These are phyloP conservation scores for Soucietia sequanensis DNA, from an alignment of 805 yeast genomes.

Conservation along the genomic window DNA sequence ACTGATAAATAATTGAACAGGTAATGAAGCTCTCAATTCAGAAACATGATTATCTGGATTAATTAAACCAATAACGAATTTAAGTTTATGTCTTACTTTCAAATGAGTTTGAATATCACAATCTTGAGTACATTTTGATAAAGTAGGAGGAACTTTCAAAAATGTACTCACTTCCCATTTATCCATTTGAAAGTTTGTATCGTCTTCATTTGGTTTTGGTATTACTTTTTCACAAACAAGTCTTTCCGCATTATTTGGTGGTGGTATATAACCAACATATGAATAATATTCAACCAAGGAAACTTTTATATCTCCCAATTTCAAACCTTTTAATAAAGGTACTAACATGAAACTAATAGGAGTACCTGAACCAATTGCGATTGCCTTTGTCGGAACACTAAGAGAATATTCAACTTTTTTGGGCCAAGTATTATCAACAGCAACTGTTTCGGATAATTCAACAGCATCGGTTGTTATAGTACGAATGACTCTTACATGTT, in stretches of 20 bases:
- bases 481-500: constrained; percentile 76
- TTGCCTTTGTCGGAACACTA: constrained; percentile 81
- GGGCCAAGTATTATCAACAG: constrained; percentile 96
- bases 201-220: constrained; percentile 42
- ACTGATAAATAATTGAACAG: constrained; percentile 68
- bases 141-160: constrained; percentile 67
- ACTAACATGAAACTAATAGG: constrained; percentile 69
- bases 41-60: constrained; percentile 94
- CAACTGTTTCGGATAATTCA: constrained; percentile 86
- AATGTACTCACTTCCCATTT: constrained; percentile 70
- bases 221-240: constrained; percentile 49
- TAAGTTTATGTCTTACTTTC: constrained; percentile 85
- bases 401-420: constrained; percentile 86
- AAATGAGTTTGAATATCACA: constrained; percentile 67
- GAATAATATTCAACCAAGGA: constrained; percentile 67
- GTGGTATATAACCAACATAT: constrained; percentile 57
- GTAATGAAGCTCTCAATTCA: constrained; percentile 87
- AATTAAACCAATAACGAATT: constrained; percentile 71
- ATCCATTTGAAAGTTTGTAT: constrained; percentile 46
- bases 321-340: constrained; percentile 79
- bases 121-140: constrained; percentile 83
- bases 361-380: constrained; percentile 81
- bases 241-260: constrained; percentile 62
- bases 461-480: constrained; percentile 85
- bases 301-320: constrained; percentile 70